A percentile compares a stretch with the other conserved stretches of the same genome.
These are phyloP conservation scores for Neocucurbitaria cava DNA, from an alignment of 2,329 filamentous ascomycete species.

Conservation along the genomic window DNA sequence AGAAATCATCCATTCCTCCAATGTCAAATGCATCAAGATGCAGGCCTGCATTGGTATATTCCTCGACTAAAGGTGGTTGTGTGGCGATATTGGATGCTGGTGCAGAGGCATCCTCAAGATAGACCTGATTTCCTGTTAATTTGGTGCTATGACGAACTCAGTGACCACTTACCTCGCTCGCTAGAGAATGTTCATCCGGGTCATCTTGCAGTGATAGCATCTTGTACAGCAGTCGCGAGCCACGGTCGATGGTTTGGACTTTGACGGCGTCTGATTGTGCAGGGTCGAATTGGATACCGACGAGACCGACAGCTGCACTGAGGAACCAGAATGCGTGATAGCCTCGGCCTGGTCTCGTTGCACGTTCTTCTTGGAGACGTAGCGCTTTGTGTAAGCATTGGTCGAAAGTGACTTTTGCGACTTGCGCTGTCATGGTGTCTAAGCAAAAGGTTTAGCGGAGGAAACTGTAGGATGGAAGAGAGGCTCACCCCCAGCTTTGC, in stretches of 20 bases:
- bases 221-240: constrained; percentile 26
- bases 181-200: constrained; percentile 11
- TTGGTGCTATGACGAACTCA: not conserved
- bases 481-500: constrained; percentile 5
- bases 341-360: constrained; percentile 42
- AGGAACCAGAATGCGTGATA: constrained; percentile 47
- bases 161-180: constrained; percentile 16
- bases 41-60: constrained; percentile 8
- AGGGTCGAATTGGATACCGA: constrained; percentile 32
- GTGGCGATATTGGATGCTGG: not conserved
- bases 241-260: constrained; percentile 28
- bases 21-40: constrained; percentile 19
- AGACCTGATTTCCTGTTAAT: constrained; percentile 3
- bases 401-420: constrained; percentile 16
- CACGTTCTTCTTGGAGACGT: constrained; percentile 43
- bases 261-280: constrained; percentile 24
- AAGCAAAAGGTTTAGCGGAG: not conserved
- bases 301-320: constrained; percentile 41
- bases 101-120: not conserved
- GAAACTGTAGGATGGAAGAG: constrained; percentile 6
- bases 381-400: constrained; percentile 31
- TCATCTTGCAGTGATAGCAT: constrained; percentile 28
- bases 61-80: not conserved
- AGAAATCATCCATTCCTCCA: constrained; percentile 24
- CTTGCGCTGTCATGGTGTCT: constrained; percentile 15